Base-by-base conservation (phyloP, 1,284 basidiomycete genomes). In the Marasmius fiardii region DNA sequence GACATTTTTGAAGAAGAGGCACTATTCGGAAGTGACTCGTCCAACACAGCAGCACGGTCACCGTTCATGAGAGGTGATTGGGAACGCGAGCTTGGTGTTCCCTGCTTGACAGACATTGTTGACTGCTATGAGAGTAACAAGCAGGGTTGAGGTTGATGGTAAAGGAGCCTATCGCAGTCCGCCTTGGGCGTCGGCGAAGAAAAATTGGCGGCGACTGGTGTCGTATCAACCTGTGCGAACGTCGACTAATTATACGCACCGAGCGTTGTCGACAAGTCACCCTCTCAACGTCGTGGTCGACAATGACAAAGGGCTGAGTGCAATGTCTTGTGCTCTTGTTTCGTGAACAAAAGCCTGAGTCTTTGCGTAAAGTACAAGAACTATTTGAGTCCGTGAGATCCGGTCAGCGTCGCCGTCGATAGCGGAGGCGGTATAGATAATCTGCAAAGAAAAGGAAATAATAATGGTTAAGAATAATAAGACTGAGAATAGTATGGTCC, bases 1-100 rank as follows among this genome's bases (percentile, higher is more conserved):
- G 53, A 48, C 37, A 10, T 43, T 50, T 51, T 39, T 12, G 61
- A 58, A 20, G 41, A 47, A n/a, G 55, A 50, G 39, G 58, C 52
- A 16, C 59, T 60, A 20, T 49, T 50, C 20, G 59, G 50, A 12
- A 56, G 43, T 31, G 56, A 49, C 39, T 52, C 35, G 10, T 53
- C 51, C 20, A 31, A 43, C n/a, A 16, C 37, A 23, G n/a, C 37
- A 23, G 21, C 41, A 26, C 33, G n/a, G 23, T 24, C 44, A 14
- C n/a, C 47, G 24, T 23, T 11, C 24, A 33, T 28, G 14, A 31
- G 20, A 14, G 47, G 47, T 8, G 47, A 49, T 28, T 28, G 47
- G 4, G 47, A 49, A 26, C 47, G 26, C 26, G 47, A 49, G n/a
- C 11, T n/a, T n/a, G 47, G 33, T 49, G 43, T 23, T 11, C 21